Conservation (phyloP, 2,329 filamentous ascomycete species). For the Aspergillus sp. region DNA sequence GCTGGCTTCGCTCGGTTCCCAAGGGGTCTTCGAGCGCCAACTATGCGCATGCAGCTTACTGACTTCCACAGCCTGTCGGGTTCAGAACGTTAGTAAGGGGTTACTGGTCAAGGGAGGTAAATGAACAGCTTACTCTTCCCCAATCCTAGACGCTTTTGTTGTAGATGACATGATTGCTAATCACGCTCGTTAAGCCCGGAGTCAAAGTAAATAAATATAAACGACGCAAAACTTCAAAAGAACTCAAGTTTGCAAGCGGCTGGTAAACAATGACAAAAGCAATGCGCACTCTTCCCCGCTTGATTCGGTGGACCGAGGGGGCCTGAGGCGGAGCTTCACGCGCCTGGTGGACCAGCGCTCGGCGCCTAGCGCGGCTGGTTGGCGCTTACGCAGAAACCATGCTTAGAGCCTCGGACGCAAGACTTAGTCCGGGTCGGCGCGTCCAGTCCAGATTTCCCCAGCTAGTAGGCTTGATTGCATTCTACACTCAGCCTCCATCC, state of each 20-base stretch:
- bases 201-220: background rate
- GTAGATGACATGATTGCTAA: conserved; percentile 54
- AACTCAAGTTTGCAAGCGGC: background rate
- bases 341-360: conserved; percentile 17
- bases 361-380: conserved; percentile 30
- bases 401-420: background rate
- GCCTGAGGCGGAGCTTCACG: conserved; percentile 21
- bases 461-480: conserved; percentile 1
- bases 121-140: conserved; percentile 67
- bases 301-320: conserved; percentile 20
- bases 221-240: too few species aligned
- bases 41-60: conserved; percentile 46
- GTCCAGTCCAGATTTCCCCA: background rate
- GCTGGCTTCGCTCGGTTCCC: background rate
- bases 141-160: conserved; percentile 68
- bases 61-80: conserved; percentile 83
- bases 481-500: background rate
- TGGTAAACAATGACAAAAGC: conserved; percentile 4
- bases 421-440: conserved; percentile 1
- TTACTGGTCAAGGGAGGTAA: background rate
- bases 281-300: conserved; percentile 23
- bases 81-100: conserved; percentile 32
- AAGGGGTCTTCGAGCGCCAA: background rate
- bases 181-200: background rate
- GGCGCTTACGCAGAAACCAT: conserved; percentile 13